These are phyloP conservation scores for Sodiomyces alkalinus DNA, from an alignment of 2,329 filamentous ascomycete genomes.

Conservation along the genomic window DNA sequence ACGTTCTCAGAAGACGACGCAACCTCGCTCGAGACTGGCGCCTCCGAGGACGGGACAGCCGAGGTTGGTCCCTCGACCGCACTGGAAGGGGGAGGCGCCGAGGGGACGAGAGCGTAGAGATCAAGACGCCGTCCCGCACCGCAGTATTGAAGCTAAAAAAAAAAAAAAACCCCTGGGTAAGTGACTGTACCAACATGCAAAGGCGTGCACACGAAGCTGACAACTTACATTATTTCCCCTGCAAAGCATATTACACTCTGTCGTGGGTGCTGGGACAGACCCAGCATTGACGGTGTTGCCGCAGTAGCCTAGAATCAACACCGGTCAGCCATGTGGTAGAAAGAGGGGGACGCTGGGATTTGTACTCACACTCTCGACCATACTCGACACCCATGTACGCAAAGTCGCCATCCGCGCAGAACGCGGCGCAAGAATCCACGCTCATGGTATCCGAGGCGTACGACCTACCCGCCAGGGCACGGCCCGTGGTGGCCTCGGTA, in stretches of 20 bases:
- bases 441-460: slow-evolving; percentile 12
- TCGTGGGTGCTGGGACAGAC: slow-evolving; percentile 5
- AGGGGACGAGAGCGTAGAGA: slow-evolving; percentile 2
- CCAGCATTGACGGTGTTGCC: slow-evolving; percentile 9
- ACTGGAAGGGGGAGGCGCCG: neutral
- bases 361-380: slow-evolving; percentile 11
- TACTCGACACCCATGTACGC: slow-evolving; percentile 13
- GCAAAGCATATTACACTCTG: slow-evolving; percentile 11
- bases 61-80: neutral
- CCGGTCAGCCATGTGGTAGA: slow-evolving; percentile 1
- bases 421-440: slow-evolving; percentile 11
- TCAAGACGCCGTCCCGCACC: slow-evolving; percentile 6
- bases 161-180: too few species aligned
- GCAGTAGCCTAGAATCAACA: too few species aligned
- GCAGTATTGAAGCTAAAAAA: slow-evolving; percentile 6
- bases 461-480: slow-evolving; percentile 7
- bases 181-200: too few species aligned
- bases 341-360: slow-evolving; percentile 6
- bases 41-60: neutral
- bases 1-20: neutral
- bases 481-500: slow-evolving; percentile 8
- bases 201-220: too few species aligned
- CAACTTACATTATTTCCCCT: slow-evolving; percentile 7
- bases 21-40: neutral
- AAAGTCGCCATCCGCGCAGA: slow-evolving; percentile 9